Conservation (phyloP, 2,329 filamentous ascomycete species). For the Rosellinia necatrix region DNA sequence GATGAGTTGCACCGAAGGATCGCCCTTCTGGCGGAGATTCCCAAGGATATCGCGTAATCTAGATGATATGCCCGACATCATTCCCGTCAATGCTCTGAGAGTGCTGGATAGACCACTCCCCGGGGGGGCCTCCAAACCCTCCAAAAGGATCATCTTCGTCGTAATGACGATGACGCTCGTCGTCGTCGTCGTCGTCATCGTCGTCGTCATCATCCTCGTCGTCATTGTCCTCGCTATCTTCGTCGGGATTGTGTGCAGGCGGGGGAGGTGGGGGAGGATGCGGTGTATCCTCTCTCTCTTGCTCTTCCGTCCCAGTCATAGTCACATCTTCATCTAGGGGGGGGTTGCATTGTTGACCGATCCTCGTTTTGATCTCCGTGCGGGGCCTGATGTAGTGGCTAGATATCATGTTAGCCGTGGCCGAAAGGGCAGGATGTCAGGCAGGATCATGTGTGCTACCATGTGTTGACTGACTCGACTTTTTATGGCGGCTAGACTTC, state of each 20-base stretch:
- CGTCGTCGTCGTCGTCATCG: too few species aligned
- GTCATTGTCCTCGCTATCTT: constrained; percentile 49
- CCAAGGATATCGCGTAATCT: constrained; percentile 77
- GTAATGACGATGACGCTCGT: constrained; percentile 62
- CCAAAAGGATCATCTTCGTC: constrained; percentile 69
- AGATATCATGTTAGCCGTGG: constrained; percentile 19
- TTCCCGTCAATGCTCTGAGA: constrained; percentile 83
- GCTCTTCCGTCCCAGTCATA: constrained; percentile 72
- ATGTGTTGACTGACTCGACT: constrained; percentile 54
- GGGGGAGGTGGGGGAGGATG: constrained; percentile 50
- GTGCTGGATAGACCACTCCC: constrained; percentile 75
- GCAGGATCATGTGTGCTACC: constrained; percentile 40
- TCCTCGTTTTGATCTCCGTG: constrained; percentile 59
- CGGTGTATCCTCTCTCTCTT: constrained; percentile 44
- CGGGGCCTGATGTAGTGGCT: constrained; percentile 45
- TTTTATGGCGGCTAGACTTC: constrained; percentile 75
- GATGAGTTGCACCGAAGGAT: constrained; percentile 85
- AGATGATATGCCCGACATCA: constrained; percentile 84
- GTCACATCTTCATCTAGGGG: constrained; percentile 63
- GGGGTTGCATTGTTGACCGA: constrained; percentile 47
- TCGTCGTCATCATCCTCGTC: constrained; percentile 58
- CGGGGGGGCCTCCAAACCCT: constrained; percentile 69
- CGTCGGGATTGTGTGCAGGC: constrained; percentile 46
- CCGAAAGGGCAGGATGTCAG: background rate
- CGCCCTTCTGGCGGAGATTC: constrained; percentile 81